These are phyloP conservation scores for Talaromyces funiculosus DNA, from an alignment of 2,329 filamentous ascomycete species.

Conservation along the genomic window DNA sequence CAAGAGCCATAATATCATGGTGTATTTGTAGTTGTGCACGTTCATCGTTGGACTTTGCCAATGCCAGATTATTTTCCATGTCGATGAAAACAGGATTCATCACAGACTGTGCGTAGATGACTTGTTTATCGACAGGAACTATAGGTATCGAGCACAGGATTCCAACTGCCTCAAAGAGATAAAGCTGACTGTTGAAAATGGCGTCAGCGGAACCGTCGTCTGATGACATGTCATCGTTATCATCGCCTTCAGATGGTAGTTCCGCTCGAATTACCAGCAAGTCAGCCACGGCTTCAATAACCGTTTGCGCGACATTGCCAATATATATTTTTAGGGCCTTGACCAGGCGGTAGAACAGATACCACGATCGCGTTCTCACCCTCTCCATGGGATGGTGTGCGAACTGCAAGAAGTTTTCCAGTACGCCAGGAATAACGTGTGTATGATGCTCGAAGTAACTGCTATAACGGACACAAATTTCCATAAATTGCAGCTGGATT, in stretches of 20 bases:
- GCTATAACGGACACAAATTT: conserved; percentile 92
- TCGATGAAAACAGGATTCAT: conserved; percentile 87
- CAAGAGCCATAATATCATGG: conserved; percentile 92
- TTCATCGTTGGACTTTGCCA: conserved; percentile 74
- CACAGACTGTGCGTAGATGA: conserved; percentile 77
- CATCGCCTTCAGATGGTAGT: conserved; percentile 66
- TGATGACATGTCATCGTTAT: conserved; percentile 89
- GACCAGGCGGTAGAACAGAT: conserved; percentile 87
- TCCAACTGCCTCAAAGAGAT: conserved; percentile 90
- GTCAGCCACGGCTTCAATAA: conserved; percentile 85
- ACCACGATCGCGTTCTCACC: conserved; percentile 90
- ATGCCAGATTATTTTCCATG: conserved; percentile 70
- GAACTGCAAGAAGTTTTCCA: conserved; percentile 86
- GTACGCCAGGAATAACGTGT: conserved; percentile 72
- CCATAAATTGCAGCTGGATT: conserved; percentile 94
- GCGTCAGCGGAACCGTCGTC: conserved; percentile 86
- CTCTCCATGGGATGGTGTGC: conserved; percentile 84
- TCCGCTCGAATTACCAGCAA: conserved; percentile 88
- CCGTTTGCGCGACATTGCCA: conserved; percentile 81
- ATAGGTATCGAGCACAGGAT: conserved; percentile 77
- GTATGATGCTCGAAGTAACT: conserved; percentile 84
- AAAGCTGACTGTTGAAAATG: conserved; percentile 83
- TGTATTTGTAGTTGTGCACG: conserved; percentile 84
- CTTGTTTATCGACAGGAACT: conserved; percentile 78
- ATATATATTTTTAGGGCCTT: conserved; percentile 80